phyloP scores from a whole-genome alignment of 305 asterid genomes.

The Salvia sclarea region DNA sequence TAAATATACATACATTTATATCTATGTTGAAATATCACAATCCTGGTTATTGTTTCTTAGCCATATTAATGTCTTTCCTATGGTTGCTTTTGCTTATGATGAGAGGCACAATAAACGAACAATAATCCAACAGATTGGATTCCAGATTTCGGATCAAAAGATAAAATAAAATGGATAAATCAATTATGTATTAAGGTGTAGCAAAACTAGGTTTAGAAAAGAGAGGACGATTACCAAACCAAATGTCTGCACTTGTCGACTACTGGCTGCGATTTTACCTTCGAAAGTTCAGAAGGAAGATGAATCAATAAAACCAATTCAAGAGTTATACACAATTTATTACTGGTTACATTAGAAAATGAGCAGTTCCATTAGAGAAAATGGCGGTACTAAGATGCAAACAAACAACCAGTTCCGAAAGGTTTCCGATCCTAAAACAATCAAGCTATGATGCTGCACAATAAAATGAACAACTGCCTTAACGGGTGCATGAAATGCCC shows the following conservation, averaged over 20 bases:
- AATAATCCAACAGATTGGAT: constrained; percentile 20
- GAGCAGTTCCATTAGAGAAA: constrained; percentile 19
- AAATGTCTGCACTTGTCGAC: constrained; percentile 76
- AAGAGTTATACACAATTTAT: constrained; percentile 6
- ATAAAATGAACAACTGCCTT: constrained; percentile 18
- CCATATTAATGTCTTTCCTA: neutral
- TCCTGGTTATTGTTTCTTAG: neutral
- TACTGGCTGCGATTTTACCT: constrained; percentile 95
- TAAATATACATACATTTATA: neutral
- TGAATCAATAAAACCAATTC: constrained; percentile 27
- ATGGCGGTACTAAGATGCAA: constrained; percentile 17
- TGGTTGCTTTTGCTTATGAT: constrained; percentile 8
- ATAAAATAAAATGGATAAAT: too few species aligned
- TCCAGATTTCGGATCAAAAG: neutral
- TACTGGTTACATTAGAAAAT: constrained; percentile 7
- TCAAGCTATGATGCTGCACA: constrained; percentile 14
- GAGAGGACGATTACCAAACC: constrained; percentile 66
- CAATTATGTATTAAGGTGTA: neutral
- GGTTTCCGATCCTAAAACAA: constrained; percentile 8
- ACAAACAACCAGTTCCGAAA: neutral
- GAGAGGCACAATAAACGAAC: neutral
- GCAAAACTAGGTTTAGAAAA: constrained; percentile 2
- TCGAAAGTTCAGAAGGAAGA: constrained; percentile 33
- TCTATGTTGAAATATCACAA: neutral
- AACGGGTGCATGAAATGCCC: neutral